phyloP scores from a whole-genome alignment of 768 basidiomycete genomes.

The Pholiota microspora region DNA sequence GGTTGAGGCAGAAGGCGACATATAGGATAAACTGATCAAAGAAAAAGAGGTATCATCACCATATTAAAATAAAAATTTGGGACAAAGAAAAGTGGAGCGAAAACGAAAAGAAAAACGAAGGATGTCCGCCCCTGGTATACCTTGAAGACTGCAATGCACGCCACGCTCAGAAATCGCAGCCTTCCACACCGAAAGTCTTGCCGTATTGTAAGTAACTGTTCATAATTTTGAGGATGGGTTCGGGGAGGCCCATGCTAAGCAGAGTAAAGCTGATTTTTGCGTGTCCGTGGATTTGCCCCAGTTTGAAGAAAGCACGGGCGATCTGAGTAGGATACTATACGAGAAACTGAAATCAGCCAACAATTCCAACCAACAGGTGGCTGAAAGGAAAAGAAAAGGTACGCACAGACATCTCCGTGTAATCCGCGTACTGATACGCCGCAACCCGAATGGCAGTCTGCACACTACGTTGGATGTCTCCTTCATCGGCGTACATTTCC shows the following conservation, averaged over 20 bases:
- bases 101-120: background rate
- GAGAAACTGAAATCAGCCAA: conserved; percentile 7
- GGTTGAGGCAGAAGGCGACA: background rate
- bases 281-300: conserved; percentile 90
- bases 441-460: conserved; percentile 93
- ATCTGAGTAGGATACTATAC: conserved; percentile 86
- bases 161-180: conserved; percentile 63
- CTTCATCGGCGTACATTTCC: conserved; percentile 96
- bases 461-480: conserved; percentile 86
- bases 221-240: conserved; percentile 90
- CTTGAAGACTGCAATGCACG: background rate
- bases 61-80: background rate
- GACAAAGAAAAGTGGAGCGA: background rate
- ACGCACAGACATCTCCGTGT: conserved; percentile 84
- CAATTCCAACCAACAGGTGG: background rate
- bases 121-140: background rate
- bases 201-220: conserved; percentile 89
- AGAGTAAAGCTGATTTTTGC: conserved; percentile 93
- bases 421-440: conserved; percentile 89
- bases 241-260: conserved; percentile 91
- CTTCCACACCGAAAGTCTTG: conserved; percentile 84
- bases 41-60: background rate
- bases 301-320: conserved; percentile 87
- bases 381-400: conserved; percentile 4
- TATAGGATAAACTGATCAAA: background rate